These are phyloP conservation scores for Neofusicoccum parvum DNA, from an alignment of 2,329 filamentous ascomycete species.

Conservation along the genomic window DNA sequence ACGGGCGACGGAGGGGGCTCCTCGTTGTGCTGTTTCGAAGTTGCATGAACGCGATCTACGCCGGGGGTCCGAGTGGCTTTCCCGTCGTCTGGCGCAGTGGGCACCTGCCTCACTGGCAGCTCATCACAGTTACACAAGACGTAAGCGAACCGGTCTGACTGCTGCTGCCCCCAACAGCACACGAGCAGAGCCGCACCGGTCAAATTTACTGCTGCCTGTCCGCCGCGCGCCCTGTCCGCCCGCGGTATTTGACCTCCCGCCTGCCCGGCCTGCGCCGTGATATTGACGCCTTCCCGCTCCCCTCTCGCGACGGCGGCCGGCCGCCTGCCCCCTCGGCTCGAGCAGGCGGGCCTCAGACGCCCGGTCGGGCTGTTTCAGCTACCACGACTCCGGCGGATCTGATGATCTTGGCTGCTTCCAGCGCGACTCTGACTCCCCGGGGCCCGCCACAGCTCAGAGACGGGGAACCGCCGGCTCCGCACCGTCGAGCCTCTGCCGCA, in stretches of 20 bases:
- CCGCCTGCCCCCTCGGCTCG: not conserved
- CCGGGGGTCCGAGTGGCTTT: constrained; percentile 1
- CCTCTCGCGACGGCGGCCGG: not conserved
- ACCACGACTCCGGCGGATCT: not conserved
- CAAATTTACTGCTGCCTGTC: not conserved
- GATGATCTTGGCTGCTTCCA: constrained; percentile 8
- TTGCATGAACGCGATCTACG: constrained; percentile 17
- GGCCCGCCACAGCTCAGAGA: not conserved
- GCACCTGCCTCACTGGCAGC: not conserved
- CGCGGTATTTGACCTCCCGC: not conserved
- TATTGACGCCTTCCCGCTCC: not conserved
- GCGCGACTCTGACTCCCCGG: not conserved
- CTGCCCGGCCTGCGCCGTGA: not conserved
- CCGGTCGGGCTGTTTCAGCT: not conserved
- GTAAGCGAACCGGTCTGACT: not conserved
- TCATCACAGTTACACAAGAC: constrained; percentile 18
- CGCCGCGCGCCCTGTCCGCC: not conserved
- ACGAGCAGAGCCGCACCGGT: not conserved
- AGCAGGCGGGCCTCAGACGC: not conserved
- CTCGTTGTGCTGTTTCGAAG: not conserved
- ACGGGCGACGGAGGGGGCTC: not conserved
- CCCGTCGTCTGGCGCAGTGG: not conserved
- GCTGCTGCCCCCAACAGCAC: not conserved
- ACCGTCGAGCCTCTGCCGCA: not conserved
- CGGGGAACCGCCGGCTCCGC: not conserved